Base-by-base conservation (phyloP, 2,329 filamentous ascomycete species). In the Scortechinia acanthostroma region DNA sequence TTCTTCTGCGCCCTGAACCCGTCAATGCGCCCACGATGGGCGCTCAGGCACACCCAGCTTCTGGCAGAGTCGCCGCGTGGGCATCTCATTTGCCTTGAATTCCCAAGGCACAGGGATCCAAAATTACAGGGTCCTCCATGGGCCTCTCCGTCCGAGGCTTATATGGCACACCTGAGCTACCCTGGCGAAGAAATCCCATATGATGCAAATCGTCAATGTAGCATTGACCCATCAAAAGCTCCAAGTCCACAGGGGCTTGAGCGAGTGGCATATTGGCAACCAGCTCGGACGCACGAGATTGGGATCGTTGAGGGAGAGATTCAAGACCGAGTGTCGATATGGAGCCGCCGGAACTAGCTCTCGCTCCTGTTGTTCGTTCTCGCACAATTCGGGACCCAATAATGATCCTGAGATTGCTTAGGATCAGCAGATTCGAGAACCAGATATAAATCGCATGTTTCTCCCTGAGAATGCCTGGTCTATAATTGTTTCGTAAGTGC, bases 51-150 rank as follows among this genome's bases (percentile, higher is more conserved):
- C 61, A 53, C 63, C 14, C 57, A 70, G 30, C 65, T 83, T 30
- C 64, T 83, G 22, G 52, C 61, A 17, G 66, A 10, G n/a, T 30
- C 25, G n/a, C 67, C 4, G 54, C 57, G 52, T 20, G 77, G 77
- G 19, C 65, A 71, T 28, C 64, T 84, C 21, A 58, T 83, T 44
- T 83, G 79, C 62, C 73, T 95, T 49, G 88, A 95, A 59, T 94
- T 86, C 59, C 89, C 89, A 6, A 80, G 83, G 1, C 74, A 77
- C 49, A 93, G 91, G 59, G 71, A 78, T 35, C 73, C 83, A 6
- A 69, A 69, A 10, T 70, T 74, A 6, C 72, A 72, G 6, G 88
- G 89, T 0, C 88, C 89, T 13, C 88, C 89, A 2, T 91, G 78
- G 72, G 79, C 81, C 4, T 64, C 88, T 33, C 76, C 78, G 13